Evolutionary conservation across 805 yeast genomes (phyloP), one percentile per base, ranked within the genome.

Genomic region (Ogataea methylovora): DNA sequence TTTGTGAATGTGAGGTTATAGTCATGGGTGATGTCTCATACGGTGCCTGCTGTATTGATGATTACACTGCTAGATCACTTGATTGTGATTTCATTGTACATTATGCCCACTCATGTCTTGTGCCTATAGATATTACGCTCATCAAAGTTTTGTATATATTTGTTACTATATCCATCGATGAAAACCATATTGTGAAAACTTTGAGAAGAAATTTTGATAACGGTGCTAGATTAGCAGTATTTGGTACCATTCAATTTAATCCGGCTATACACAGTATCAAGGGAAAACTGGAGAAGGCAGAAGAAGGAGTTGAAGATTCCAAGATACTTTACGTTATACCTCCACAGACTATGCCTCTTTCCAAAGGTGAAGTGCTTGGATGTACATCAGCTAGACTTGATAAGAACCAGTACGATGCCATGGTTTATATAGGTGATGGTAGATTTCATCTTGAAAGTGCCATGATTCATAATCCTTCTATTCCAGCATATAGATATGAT

Each of bases 1-100:
- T 92, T 47, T 88, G 97, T 54, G 59, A 63, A 3, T 86, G 82
- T 34, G 95, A 88, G 51, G 84, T 88, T 0, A 66, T 92, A 1
- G 92, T 90, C 3, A 92, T 92, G 98, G 98, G 98, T 2, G 98
- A 92, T 56, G 98, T 92, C 0, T 85, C 97, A 0, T 92, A 92
- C 51, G 98, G 98, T 28, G 98, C 98, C 0, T 92, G 98, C 55
- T 92, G 98, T 60, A 87, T 92, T 30, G 98, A 92, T 55, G 98
- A 92, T 52, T 92, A 69, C 53, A 88, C 98, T 0, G 98, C 98
- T 2, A 67, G 88, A 42, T 78, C 97, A 0, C 59, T 92, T 19
- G 95, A 84, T 32, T 92, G 98, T 60, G 98, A 92, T 52, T 82
- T 88, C 49, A 78, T 92, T 39, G 86, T 90, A 11, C 98, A 92